These are phyloP conservation scores for Barnettozyma botsteinii DNA, from an alignment of 805 yeast species.

Conservation along the genomic window DNA sequence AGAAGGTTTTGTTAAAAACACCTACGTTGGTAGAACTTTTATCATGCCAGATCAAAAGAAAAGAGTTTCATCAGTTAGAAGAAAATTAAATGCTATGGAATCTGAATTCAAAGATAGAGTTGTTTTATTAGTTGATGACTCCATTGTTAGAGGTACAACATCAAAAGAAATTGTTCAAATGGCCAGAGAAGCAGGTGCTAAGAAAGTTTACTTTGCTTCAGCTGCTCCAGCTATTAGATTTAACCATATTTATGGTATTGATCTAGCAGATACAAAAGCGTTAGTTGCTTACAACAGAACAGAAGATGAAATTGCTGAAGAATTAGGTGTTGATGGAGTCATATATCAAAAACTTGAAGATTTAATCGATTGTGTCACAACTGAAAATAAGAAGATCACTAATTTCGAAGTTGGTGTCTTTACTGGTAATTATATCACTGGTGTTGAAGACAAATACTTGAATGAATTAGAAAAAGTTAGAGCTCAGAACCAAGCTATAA, in stretches of 20 bases:
- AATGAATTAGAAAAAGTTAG: slow-evolving; percentile 78
- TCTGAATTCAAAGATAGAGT: slow-evolving; percentile 81
- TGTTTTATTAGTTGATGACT: slow-evolving; percentile 91
- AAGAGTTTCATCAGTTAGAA: slow-evolving; percentile 87
- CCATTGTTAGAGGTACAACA: slow-evolving; percentile 96
- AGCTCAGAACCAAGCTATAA: slow-evolving; percentile 62
- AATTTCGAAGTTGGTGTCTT: slow-evolving; percentile 95
- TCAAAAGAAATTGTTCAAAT: slow-evolving; percentile 92
- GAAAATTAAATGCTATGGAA: slow-evolving; percentile 94
- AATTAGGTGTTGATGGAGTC: slow-evolving; percentile 85
- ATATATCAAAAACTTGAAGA: slow-evolving; percentile 85
- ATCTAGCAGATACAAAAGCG: slow-evolving; percentile 91
- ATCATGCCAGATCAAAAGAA: slow-evolving; percentile 98
- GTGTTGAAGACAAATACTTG: slow-evolving; percentile 77
- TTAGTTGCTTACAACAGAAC: slow-evolving; percentile 80
- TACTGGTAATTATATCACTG: slow-evolving; percentile 93
- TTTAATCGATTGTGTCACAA: slow-evolving; percentile 70
- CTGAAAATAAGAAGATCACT: slow-evolving; percentile 36
- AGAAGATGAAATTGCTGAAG: slow-evolving; percentile 68
- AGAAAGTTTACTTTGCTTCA: slow-evolving; percentile 89
- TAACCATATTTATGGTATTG: slow-evolving; percentile 97
- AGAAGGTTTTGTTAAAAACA: slow-evolving; percentile 94
- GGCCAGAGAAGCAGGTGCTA: slow-evolving; percentile 99
- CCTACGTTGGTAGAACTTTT: slow-evolving; percentile 96
- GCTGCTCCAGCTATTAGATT: slow-evolving; percentile 97